phyloP scores from a whole-genome alignment of 1,284 basidiomycete genomes.

The Ganoderma leucocontextum region DNA sequence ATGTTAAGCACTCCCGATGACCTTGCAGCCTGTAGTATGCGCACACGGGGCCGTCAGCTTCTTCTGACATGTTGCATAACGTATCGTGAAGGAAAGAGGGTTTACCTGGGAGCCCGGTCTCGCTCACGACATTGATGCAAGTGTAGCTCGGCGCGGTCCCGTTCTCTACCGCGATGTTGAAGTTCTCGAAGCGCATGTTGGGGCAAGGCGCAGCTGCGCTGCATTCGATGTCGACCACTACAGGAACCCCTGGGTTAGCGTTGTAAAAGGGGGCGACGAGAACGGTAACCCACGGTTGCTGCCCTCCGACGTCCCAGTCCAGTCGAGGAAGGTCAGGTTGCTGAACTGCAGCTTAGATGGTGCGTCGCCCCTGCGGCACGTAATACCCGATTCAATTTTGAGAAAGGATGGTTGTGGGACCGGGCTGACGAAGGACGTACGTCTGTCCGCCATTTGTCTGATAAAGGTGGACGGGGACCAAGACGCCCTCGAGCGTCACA shows the following conservation, averaged over 20 bases:
- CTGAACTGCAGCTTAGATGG: conserved; percentile 60
- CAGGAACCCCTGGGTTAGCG: no score
- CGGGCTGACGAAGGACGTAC: conserved; percentile 41
- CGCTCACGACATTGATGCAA: conserved; percentile 56
- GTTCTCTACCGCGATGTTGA: conserved; percentile 49
- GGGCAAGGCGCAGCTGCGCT: conserved; percentile 58
- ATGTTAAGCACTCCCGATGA: no score
- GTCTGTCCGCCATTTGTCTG: conserved; percentile 61
- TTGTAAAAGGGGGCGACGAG: neutral
- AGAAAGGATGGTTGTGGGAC: neutral
- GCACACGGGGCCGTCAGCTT: neutral
- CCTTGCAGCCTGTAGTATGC: neutral
- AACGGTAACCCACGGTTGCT: conserved; percentile 48
- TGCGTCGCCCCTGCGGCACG: conserved; percentile 49
- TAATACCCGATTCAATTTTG: neutral
- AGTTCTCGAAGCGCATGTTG: conserved; percentile 53
- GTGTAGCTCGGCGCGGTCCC: conserved; percentile 50
- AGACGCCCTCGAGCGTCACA: conserved; percentile 56
- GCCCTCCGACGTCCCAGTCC: conserved; percentile 54
- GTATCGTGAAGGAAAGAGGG: neutral
- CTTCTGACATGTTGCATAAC: neutral
- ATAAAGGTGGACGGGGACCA: conserved; percentile 55
- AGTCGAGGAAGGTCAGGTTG: conserved; percentile 55
- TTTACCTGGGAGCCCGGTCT: conserved; percentile 51
- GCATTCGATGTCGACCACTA: conserved; percentile 64